Evolutionary conservation across 2,329 filamentous ascomycete species (phyloP), one percentile per base, ranked within the genome.

Genomic region (Orbilia quercus): DNA sequence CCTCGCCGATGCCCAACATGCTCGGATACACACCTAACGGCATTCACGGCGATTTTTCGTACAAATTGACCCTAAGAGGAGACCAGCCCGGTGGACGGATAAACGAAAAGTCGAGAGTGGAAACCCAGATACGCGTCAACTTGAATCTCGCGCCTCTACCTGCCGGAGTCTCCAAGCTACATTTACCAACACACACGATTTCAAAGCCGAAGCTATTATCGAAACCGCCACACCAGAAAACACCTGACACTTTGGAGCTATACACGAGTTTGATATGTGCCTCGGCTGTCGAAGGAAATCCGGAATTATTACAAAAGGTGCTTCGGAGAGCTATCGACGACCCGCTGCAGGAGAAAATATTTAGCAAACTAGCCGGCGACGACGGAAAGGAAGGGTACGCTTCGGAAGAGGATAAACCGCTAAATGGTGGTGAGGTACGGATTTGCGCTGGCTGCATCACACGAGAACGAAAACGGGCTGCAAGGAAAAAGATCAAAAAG

Each of bases 381-480:
- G 81, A 83, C 59, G 80, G 80, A 74, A 80, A 78, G 79, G 82
- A 81, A 77, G 63, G 77, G 76, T 79, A 51, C 76, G 79, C 22
- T 76, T 76, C 47, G 72, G 76, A 83, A 18, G 84, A 85, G 50
- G 83, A 84, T 12, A 90, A 89, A 62, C 90, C 92, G 1, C 85
- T 92, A 62, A 93, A 96, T 77, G 95, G 95, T 45, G 95, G 91
- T n/a, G 92, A 96, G 77, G 92, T 99, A 16, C 88, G 89, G 77
- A 98, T 98, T 74, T 99, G 95, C 81, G 82, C 84, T 23, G 91
- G 92, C n/a, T 99, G 95, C 81, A 95, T 97, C 78, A 89, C 89
- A 64, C 87, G 95, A 75, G 95, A 99, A 81, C 86, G 91, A 62
- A 98, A 98, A 82, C 87, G 95, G 57, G 93, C 93, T 7, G 91